Conservation (phyloP, 202 grass and related monocot species). For the Setaria italica region DNA sequence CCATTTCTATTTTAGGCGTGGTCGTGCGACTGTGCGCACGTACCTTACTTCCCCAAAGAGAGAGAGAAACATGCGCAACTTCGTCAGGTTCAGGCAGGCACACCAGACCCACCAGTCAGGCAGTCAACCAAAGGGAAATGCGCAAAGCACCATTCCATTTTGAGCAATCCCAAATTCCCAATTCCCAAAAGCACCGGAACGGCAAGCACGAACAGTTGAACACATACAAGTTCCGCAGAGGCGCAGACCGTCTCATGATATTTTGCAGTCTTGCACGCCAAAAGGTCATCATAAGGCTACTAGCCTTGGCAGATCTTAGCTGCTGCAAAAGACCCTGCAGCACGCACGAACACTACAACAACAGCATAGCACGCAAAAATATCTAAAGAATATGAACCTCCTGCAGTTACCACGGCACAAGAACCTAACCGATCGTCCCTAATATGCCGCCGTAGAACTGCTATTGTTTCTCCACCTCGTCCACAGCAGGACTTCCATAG, state of each 20-base stretch:
- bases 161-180: background rate
- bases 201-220: too few species aligned
- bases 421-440: slow-evolving; percentile 34
- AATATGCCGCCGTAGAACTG: slow-evolving; percentile 32
- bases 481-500: slow-evolving; percentile 76
- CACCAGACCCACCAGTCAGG: background rate
- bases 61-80: background rate
- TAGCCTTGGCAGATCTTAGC: background rate
- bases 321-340: background rate
- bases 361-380: background rate
- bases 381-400: background rate
- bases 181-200: background rate
- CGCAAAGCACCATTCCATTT: background rate
- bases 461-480: slow-evolving; percentile 69
- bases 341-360: background rate
- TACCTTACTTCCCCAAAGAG: background rate
- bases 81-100: background rate
- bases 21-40: background rate
- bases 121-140: background rate
- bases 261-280: background rate
- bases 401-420: slow-evolving; percentile 7
- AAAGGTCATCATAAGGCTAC: background rate
- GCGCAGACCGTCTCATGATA: background rate
- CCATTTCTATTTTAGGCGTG: background rate
- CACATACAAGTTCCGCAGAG: background rate